Base-by-base conservation (phyloP, 768 basidiomycete species). In the Xerocomellus amylosporus region DNA sequence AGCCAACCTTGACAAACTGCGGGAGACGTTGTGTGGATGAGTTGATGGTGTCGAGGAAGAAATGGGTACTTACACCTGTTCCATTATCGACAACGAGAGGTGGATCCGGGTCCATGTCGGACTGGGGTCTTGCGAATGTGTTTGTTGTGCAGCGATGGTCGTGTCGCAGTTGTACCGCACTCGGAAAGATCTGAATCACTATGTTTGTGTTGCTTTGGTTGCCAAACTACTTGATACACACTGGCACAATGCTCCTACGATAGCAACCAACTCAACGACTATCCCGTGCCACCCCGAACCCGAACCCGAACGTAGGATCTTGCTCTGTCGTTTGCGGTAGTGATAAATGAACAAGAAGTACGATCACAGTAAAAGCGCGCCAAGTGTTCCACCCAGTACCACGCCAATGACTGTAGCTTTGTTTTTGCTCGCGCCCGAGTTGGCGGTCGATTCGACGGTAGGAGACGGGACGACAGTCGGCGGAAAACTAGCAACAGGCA, bases 1-100 rank as follows among this genome's bases (percentile, higher is more conserved):
- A 93, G 41, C 91, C 90, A 36, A 91, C 88, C 78, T 93, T 93
- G 65, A 93, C 91, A 66, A 92, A 93, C 88, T 93, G 73, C 38
- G 58, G 37, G n/a, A 33, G n/a, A 22, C 15, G 28, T 34, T 9
- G 46, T 13, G 36, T 44, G 20, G 26, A 31, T 37, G n/a, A 50
- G 33, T 26, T 46, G 51, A 53, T 49, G 46, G 45, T 45, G 58
- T 51, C 39, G 43, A 19, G 46, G 54, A 57, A 9, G 43, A 22
- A 24, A 7, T 1, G n/a, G 17, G 22, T 36, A 75, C 88, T 67
- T 74, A 91, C 90, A 49, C 91, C 91, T 30, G 91, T 93, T 65
- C 91, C 91, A 58, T 93, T 93, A 63, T 93, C 91, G 54, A 93
- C 89, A 28, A 93, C 90, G 55, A 93, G 72, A 30, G 87, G 86